These are phyloP conservation scores for Hevea brasiliensis DNA, from an alignment of 345 rosid genomes.

Conservation along the genomic window DNA sequence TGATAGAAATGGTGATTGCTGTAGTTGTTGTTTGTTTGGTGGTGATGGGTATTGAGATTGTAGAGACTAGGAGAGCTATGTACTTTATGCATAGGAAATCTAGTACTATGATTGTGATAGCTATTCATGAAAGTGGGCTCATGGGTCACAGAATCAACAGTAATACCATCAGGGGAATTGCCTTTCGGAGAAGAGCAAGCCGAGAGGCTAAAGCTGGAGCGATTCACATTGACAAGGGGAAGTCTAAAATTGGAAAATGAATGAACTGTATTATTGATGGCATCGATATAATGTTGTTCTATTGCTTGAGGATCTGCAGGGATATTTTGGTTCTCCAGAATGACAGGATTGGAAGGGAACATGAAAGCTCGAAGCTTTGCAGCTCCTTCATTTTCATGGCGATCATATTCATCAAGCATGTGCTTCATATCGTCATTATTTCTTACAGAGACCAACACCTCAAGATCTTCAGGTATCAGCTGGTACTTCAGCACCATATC, in stretches of 20 bases:
- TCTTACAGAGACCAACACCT: slow-evolving; percentile 68
- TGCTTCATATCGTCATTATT: slow-evolving; percentile 75
- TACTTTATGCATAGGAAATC: slow-evolving; percentile 57
- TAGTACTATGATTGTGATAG: slow-evolving; percentile 26
- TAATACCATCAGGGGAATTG: slow-evolving; percentile 50
- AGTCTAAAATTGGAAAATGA: slow-evolving; percentile 22
- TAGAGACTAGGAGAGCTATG: slow-evolving; percentile 68
- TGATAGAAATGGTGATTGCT: slow-evolving; percentile 29
- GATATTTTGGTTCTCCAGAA: slow-evolving; percentile 38
- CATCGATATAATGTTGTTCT: slow-evolving; percentile 81
- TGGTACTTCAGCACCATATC: slow-evolving; percentile 68
- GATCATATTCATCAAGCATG: slow-evolving; percentile 73
- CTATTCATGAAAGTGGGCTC: slow-evolving; percentile 29
- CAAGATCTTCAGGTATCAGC: slow-evolving; percentile 70
- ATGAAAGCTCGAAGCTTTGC: slow-evolving; percentile 64
- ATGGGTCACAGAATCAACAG: slow-evolving; percentile 18
- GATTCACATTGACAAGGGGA: slow-evolving; percentile 34
- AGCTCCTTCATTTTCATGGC: slow-evolving; percentile 48
- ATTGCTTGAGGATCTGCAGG: slow-evolving; percentile 38
- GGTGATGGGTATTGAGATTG: slow-evolving; percentile 28
- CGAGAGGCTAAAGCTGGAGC: slow-evolving; percentile 51
- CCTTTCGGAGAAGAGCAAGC: slow-evolving; percentile 63
- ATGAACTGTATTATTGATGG: slow-evolving; percentile 62
- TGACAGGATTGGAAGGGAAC: slow-evolving; percentile 51
- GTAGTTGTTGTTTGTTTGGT: slow-evolving; percentile 12